A percentile compares a stretch with the other conserved stretches of the same genome.
phyloP scores from a whole-genome alignment of 495 filamentous ascomycete species.

The Beverwykella pulmonaria region DNA sequence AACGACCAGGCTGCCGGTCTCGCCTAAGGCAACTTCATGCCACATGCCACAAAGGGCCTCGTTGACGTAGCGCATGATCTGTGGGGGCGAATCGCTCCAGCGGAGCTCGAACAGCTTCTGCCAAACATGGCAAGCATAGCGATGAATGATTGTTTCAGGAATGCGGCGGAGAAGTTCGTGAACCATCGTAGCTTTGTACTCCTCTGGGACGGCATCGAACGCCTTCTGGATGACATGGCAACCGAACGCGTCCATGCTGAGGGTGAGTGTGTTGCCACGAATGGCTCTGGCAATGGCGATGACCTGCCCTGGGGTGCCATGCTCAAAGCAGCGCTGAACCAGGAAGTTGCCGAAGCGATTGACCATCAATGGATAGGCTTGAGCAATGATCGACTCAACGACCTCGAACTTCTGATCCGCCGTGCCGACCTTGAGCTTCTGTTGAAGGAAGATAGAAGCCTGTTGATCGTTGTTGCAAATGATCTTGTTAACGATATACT shows the following conservation, averaged over 20 bases:
- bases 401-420: constrained; percentile 96
- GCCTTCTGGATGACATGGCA: constrained; percentile 99
- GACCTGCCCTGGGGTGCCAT: constrained; percentile 93
- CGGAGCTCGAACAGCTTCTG: constrained; percentile 99
- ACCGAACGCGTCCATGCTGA: constrained; percentile 98
- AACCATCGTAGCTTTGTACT: constrained; percentile 98
- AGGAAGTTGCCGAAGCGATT: constrained; percentile 99
- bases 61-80: constrained; percentile 98
- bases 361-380: constrained; percentile 95
- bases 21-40: constrained; percentile 95
- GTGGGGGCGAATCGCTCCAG: constrained; percentile 91
- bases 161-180: constrained; percentile 93
- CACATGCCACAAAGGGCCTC: constrained; percentile 95
- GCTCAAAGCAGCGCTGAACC: constrained; percentile 97
- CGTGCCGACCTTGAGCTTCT: constrained; percentile 97
- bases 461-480: constrained; percentile 99
- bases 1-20: constrained; percentile 95
- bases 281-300: constrained; percentile 94
- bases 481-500: constrained; percentile 99
- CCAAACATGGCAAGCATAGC: constrained; percentile 99
- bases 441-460: constrained; percentile 96
- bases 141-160: constrained; percentile 96
- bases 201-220: constrained; percentile 94
- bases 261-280: constrained; percentile 86
- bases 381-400: constrained; percentile 91